phyloP scores from a whole-genome alignment of 2,329 filamentous ascomycete genomes.

The Trichophyton benhamiae region DNA sequence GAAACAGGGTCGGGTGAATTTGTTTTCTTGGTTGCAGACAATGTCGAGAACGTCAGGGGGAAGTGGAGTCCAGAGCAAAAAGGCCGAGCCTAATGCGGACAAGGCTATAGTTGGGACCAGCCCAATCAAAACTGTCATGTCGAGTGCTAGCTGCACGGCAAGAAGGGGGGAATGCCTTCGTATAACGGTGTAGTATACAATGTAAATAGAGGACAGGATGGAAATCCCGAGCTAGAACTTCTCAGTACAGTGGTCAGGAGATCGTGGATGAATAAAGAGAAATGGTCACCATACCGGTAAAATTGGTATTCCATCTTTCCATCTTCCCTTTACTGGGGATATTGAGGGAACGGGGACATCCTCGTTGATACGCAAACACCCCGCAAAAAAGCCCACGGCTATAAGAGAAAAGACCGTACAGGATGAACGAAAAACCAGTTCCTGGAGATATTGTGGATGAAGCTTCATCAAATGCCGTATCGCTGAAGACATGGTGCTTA shows the following conservation, averaged over 20 bases:
- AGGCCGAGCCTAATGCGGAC: slow-evolving; percentile 20
- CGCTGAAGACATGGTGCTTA: neutral
- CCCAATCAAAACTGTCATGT: neutral
- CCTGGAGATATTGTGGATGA: slow-evolving; percentile 10
- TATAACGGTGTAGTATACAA: slow-evolving; percentile 13
- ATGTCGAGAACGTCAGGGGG: slow-evolving; percentile 5
- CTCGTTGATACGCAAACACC: slow-evolving; percentile 20
- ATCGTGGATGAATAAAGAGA: neutral
- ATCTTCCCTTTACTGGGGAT: slow-evolving; percentile 17
- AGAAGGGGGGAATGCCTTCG: neutral
- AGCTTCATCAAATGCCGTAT: neutral
- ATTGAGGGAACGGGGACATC: neutral
- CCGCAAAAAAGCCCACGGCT: slow-evolving; percentile 19
- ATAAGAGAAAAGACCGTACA: slow-evolving; percentile 17
- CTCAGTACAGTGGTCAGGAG: neutral
- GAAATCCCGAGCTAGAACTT: slow-evolving; percentile 13
- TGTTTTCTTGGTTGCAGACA: slow-evolving; percentile 18
- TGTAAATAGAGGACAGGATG: slow-evolving; percentile 15
- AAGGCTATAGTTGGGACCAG: slow-evolving; percentile 19
- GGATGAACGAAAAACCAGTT: slow-evolving; percentile 15
- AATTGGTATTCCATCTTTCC: slow-evolving; percentile 23
- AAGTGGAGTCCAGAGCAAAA: slow-evolving; percentile 20
- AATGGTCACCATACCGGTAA: slow-evolving; percentile 15
- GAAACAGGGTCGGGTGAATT: slow-evolving; percentile 20
- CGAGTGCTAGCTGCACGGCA: neutral